Percentiles rank a stretch among this genome's conserved stretches.
phyloP scores from a whole-genome alignment of 2,329 filamentous ascomycete species.

The Colletotrichum kahawae region DNA sequence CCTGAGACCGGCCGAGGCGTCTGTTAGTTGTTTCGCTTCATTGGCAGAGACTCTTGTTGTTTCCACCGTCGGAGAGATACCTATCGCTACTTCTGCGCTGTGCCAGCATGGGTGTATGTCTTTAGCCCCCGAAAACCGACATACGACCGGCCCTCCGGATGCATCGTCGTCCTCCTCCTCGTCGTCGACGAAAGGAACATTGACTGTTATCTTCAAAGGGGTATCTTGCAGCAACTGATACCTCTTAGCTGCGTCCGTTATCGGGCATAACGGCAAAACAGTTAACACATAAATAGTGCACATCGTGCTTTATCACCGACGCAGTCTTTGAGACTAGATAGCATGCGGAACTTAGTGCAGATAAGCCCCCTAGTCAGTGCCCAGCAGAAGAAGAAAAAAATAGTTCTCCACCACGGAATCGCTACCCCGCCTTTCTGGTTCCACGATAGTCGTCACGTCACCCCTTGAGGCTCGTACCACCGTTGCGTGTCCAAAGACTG shows the following conservation, averaged over 20 bases:
- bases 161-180: background rate
- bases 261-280: background rate
- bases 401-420: background rate
- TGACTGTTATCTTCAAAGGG: background rate
- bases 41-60: background rate
- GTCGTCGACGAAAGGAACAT: background rate
- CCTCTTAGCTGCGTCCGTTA: background rate
- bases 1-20: background rate
- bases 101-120: background rate
- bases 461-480: background rate
- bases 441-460: background rate
- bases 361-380: background rate
- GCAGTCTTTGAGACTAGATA: background rate
- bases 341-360: background rate
- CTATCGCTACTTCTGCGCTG: background rate
- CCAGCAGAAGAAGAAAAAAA: background rate
- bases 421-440: conserved; percentile 2
- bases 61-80: background rate
- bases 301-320: background rate
- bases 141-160: background rate
- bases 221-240: background rate
- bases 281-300: background rate
- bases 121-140: conserved; percentile 1
- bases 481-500: background rate
- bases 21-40: background rate